Conservation (phyloP, 2,329 filamentous ascomycete species). For the Diaporthe citri region DNA sequence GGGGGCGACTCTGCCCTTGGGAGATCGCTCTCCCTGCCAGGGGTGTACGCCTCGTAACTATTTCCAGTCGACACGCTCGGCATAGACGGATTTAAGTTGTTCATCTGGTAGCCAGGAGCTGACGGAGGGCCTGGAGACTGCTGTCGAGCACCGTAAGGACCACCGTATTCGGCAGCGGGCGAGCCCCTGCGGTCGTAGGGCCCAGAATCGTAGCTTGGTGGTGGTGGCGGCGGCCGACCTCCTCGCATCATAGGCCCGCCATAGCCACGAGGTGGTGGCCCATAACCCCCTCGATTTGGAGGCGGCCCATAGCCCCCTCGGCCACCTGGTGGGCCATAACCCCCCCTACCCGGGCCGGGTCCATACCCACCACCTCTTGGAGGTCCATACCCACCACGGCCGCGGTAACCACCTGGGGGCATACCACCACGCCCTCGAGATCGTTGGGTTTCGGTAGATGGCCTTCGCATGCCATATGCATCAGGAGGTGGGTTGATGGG, state of each 20-base stretch:
- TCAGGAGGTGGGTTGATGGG: slow-evolving; percentile 58
- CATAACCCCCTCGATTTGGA: slow-evolving; percentile 58
- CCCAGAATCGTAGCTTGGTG: slow-evolving; percentile 57
- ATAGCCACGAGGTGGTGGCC: slow-evolving; percentile 52
- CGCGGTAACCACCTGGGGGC: slow-evolving; percentile 59
- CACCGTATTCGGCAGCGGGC: slow-evolving; percentile 53
- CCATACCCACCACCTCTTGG: slow-evolving; percentile 47
- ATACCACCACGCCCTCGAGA: slow-evolving; percentile 66
- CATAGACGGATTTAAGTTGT: slow-evolving; percentile 53
- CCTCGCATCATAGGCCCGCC: slow-evolving; percentile 52
- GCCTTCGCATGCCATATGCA: slow-evolving; percentile 61
- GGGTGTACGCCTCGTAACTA: slow-evolving; percentile 59
- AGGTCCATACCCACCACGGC: slow-evolving; percentile 64
- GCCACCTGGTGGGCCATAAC: slow-evolving; percentile 56
- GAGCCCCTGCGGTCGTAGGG: slow-evolving; percentile 55
- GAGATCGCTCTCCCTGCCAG: slow-evolving; percentile 58
- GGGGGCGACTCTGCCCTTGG: slow-evolving; percentile 75
- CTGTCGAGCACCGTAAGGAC: slow-evolving; percentile 50
- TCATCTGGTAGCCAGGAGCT: slow-evolving; percentile 52
- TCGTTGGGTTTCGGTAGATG: slow-evolving; percentile 62
- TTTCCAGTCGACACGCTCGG: slow-evolving; percentile 51
- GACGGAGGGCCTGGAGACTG: slow-evolving; percentile 54
- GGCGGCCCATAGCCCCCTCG: slow-evolving; percentile 62
- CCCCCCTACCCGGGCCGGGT: slow-evolving; percentile 46
- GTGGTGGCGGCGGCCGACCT: slow-evolving; percentile 57